Evolutionary conservation across 108 stramenopile species (phyloP).

Genomic region (Pseudonitzschia multistriata): DNA sequence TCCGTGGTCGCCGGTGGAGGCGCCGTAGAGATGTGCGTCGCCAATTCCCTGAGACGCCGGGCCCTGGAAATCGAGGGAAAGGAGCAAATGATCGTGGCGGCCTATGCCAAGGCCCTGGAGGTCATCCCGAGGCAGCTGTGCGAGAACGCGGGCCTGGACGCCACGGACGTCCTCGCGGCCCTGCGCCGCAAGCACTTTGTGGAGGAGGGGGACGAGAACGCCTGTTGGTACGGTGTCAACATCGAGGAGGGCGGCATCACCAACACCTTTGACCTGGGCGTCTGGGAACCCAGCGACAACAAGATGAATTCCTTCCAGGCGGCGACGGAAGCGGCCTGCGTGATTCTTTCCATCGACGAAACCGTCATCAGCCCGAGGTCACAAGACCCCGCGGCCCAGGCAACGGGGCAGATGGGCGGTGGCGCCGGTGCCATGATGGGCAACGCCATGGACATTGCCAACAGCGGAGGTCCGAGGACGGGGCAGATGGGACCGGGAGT

Average conservation of each 20-base stretch:
- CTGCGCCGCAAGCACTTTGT: constrained; percentile 90
- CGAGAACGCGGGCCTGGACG: constrained; percentile 97
- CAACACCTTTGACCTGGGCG: constrained; percentile 91
- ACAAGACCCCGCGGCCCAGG: constrained; percentile 81
- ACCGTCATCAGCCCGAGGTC: constrained; percentile 96
- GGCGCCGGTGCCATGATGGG: constrained; percentile 79
- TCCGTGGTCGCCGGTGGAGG: constrained; percentile 97
- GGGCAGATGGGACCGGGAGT: constrained; percentile 85
- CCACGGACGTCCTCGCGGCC: constrained; percentile 94
- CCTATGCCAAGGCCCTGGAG: constrained; percentile 95
- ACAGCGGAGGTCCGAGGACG: constrained; percentile 76
- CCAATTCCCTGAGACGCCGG: constrained; percentile 70
- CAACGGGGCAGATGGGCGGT: constrained; percentile 63
- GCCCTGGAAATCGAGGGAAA: constrained; percentile 95
- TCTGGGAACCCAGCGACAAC: constrained; percentile 99
- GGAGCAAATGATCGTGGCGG: constrained; percentile 91
- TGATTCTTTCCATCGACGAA: constrained; percentile 98
- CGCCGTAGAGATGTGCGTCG: constrained; percentile 96
- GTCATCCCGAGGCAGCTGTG: constrained; percentile 96
- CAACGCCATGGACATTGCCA: constrained; percentile 84
- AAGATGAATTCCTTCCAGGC: constrained; percentile 91
- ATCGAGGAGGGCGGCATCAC: constrained; percentile 92
- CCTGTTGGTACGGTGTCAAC: constrained; percentile 95
- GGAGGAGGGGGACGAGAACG: constrained; percentile 62
- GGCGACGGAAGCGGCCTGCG: constrained; percentile 96